A percentile compares a stretch with the other conserved stretches of the same genome.
Conservation (phyloP, 208 protist species). For the Wallacemonas sp. region DNA sequence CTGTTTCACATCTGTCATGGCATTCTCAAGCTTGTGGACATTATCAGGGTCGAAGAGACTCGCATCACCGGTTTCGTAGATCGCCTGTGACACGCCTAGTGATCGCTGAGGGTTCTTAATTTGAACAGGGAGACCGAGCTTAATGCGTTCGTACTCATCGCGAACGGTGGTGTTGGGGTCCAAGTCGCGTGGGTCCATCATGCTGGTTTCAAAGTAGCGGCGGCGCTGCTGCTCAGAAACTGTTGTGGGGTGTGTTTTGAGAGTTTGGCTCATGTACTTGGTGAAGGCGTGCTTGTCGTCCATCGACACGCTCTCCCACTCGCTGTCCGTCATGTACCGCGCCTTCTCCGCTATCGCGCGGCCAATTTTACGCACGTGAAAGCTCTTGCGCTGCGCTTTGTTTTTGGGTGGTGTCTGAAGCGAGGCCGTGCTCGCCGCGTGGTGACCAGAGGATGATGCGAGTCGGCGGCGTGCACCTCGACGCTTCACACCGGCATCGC, state of each 20-base stretch:
- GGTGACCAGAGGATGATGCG: neutral
- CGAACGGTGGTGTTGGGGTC: constrained; percentile 54
- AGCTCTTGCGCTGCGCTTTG: constrained; percentile 36
- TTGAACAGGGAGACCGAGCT: constrained; percentile 75
- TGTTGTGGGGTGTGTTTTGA: constrained; percentile 64
- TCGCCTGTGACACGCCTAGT: constrained; percentile 77
- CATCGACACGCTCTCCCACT: constrained; percentile 80
- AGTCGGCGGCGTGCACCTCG: neutral
- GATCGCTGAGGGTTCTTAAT: constrained; percentile 67
- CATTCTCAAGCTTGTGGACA: constrained; percentile 67
- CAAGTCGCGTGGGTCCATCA: constrained; percentile 68
- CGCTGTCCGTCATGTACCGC: constrained; percentile 70
- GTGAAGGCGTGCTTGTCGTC: constrained; percentile 81
- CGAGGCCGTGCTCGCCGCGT: neutral
- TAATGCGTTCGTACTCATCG: constrained; percentile 78
- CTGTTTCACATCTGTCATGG: constrained; percentile 84
- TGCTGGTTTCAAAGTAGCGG: constrained; percentile 86
- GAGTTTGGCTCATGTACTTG: constrained; percentile 60
- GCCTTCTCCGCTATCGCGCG: constrained; percentile 57
- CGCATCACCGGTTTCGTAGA: constrained; percentile 71
- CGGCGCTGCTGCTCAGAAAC: constrained; percentile 85
- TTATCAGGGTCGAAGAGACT: constrained; percentile 73
- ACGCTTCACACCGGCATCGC: constrained; percentile 3
- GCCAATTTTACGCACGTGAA: constrained; percentile 39
- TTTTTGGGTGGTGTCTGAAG: constrained; percentile 17